phyloP scores from a whole-genome alignment of 768 basidiomycete species.

The Clitopilus hobsonii region DNA sequence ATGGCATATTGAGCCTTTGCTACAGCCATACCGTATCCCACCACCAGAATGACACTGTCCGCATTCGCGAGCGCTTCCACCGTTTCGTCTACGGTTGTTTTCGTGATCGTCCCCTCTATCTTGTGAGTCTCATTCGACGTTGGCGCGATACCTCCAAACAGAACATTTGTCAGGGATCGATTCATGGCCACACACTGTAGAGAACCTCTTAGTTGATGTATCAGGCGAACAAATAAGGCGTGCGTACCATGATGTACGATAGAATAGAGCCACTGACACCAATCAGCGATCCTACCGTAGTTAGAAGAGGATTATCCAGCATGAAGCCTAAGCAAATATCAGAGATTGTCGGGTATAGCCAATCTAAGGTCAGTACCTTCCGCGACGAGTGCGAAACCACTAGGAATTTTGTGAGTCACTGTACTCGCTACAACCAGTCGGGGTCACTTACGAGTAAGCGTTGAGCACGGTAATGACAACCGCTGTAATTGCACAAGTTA shows the following conservation, averaged over 20 bases:
- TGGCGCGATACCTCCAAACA: constrained; percentile 81
- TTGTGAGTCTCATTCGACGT: constrained; percentile 57
- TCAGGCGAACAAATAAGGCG: background rate
- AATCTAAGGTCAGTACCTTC: constrained; percentile 49
- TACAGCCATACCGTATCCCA: constrained; percentile 90
- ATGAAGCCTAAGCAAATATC: constrained; percentile 57
- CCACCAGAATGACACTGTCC: constrained; percentile 80
- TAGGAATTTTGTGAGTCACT: constrained; percentile 10
- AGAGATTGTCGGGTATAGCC: background rate
- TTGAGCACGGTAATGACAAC: constrained; percentile 90
- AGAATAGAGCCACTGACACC: constrained; percentile 89
- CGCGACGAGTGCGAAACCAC: constrained; percentile 84
- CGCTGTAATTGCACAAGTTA: too few relatives aligned
- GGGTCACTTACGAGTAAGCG: constrained; percentile 71
- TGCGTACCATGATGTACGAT: constrained; percentile 84
- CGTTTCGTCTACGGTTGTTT: constrained; percentile 76
- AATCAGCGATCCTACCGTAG: constrained; percentile 81
- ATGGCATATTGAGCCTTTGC: constrained; percentile 85
- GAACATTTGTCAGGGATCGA: constrained; percentile 76
- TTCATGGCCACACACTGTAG: constrained; percentile 93
- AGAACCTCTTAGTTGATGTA: constrained; percentile 4
- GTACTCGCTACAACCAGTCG: too few relatives aligned
- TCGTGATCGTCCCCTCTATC: constrained; percentile 80
- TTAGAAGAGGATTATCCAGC: constrained; percentile 81
- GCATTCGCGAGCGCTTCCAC: constrained; percentile 75